Base-by-base conservation (phyloP, 805 yeast species). In the Candida endomychidarum region DNA sequence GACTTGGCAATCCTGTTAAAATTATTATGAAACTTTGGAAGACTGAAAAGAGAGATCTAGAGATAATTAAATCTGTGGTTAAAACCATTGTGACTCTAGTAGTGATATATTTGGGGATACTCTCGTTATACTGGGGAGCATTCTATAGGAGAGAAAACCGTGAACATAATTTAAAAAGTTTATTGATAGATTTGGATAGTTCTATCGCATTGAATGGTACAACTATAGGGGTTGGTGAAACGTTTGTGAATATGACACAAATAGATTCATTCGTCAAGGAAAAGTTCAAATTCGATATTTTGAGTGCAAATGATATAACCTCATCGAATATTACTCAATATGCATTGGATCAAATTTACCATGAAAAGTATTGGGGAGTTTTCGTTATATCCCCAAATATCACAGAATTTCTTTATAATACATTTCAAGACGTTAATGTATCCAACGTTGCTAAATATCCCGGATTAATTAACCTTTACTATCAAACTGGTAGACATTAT, bases 51-150 rank as follows among this genome's bases (percentile, higher is more conserved):
- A 28, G 20, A 28, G 9, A 15, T 6, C 14, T 9, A 9, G 32
- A 9, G 5, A 14, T n/a, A 9, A 11, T 28, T 28, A 9, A 28
- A 6, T 9, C 32, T 5, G 7, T 16, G 14, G 11, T 11, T 15
- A 8, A 10, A n/a, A 28, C 20, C 32, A 7, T 16, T 28, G 11
- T 14, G 7, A 25, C 15, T 11, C n/a, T 25, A 25, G 24, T 19
- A 4, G 12, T 53, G 5, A 59, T 62, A 34, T 58, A 60, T 31
- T 47, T 66, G 18, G 66, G 57, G 10, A 42, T 66, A 5, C 57
- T 68, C 31, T 58, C 70, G 11, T 51, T 67, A 17, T 68, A 67
- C 47, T 68, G 74, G 74, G 74, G 71, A 5, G 55, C 71, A 10
- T 43, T 58, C 40, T 65, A 56, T 46, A 48, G 48, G 4, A 55